Conservation (phyloP, 1,284 basidiomycete genomes). For the Melampsora larici-populina region DNA sequence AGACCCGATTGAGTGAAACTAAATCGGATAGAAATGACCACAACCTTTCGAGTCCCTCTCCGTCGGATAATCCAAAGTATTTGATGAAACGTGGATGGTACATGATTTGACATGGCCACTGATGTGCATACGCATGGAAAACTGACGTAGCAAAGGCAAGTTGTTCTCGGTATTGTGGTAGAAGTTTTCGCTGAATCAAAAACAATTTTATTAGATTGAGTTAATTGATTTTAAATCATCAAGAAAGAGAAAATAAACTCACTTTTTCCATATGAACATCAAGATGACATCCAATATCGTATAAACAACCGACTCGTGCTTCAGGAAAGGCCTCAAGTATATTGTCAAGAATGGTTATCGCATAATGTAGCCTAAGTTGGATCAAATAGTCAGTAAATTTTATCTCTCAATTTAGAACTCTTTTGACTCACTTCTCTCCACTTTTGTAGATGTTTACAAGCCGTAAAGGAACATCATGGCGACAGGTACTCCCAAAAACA, state of each 20-base stretch:
- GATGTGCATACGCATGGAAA: too few species aligned
- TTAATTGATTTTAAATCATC: background rate
- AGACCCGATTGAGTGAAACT: too few species aligned
- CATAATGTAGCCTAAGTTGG: background rate
- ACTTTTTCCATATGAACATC: slow-evolving; percentile 4
- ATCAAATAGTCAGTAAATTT: background rate
- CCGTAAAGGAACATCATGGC: slow-evolving; percentile 12
- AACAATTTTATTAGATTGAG: too few species aligned
- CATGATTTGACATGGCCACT: too few species aligned
- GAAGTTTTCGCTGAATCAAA: background rate
- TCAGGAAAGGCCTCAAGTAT: background rate
- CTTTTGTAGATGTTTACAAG: slow-evolving; percentile 8
- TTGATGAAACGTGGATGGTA: too few species aligned
- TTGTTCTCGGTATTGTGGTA: background rate
- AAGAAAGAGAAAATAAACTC: background rate
- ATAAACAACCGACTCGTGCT: background rate
- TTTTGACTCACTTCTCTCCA: background rate
- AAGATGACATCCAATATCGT: slow-evolving; percentile 8
- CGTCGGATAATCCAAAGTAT: too few species aligned
- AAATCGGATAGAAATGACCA: too few species aligned
- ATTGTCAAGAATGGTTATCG: background rate
- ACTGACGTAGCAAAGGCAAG: slow-evolving; percentile 22
- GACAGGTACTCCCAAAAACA: slow-evolving; percentile 14
- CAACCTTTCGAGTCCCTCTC: too few species aligned
- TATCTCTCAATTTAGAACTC: too few species aligned